phyloP scores from a whole-genome alignment of 805 yeast genomes.

The Metahyphopichia silvanorum region DNA sequence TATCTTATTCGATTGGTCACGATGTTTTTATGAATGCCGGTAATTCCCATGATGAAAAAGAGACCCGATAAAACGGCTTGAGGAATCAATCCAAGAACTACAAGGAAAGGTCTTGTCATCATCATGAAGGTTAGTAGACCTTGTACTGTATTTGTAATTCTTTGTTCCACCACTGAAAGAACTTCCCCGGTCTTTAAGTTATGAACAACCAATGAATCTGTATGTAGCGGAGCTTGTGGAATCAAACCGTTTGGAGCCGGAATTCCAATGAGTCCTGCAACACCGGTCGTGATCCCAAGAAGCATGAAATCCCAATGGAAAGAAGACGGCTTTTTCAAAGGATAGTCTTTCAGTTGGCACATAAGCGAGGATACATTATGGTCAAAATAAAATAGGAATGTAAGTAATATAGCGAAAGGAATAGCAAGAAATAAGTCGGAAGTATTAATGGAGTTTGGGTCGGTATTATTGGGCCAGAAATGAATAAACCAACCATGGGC shows the following conservation, averaged over 20 bases:
- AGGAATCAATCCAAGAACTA: conserved; percentile 80
- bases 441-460: conserved; percentile 45
- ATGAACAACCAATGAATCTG: conserved; percentile 66
- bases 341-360: conserved; percentile 82
- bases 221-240: conserved; percentile 96
- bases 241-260: conserved; percentile 97
- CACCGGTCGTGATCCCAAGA: conserved; percentile 81
- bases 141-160: conserved; percentile 80
- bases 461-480: conserved; percentile 56
- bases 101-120: conserved; percentile 84
- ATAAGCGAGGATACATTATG: conserved; percentile 92
- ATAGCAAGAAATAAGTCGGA: conserved; percentile 82
- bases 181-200: conserved; percentile 36
- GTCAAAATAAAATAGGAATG: conserved; percentile 87
- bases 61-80: conserved; percentile 92
- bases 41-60: conserved; percentile 89
- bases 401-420: conserved; percentile 86
- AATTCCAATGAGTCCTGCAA: conserved; percentile 82
- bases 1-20: conserved; percentile 62
- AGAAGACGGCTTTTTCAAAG: conserved; percentile 78
- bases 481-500: conserved; percentile 74
- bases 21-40: conserved; percentile 67
- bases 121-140: conserved; percentile 81
- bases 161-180: conserved; percentile 76
- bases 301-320: conserved; percentile 92